phyloP scores from a whole-genome alignment of 1,139 yeast genomes.

The Petasospora fabianii region DNA sequence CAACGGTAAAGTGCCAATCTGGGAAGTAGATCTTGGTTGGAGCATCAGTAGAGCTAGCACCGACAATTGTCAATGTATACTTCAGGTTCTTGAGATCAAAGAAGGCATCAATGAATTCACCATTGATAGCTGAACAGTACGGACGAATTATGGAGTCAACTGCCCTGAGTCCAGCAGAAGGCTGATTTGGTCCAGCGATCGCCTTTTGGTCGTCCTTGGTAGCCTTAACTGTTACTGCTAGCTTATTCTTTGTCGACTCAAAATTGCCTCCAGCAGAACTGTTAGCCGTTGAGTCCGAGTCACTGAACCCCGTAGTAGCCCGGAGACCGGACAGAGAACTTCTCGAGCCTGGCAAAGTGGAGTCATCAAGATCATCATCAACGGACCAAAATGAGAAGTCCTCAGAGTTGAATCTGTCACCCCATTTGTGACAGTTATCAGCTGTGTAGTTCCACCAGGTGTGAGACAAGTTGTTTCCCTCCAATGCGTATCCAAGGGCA shows the following conservation, averaged over 20 bases:
- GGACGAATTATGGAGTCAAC: conserved; percentile 71
- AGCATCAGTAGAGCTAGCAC: conserved; percentile 15
- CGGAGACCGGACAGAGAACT: neutral
- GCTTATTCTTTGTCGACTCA: neutral
- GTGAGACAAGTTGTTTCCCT: conserved; percentile 64
- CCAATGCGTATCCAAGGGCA: conserved; percentile 76
- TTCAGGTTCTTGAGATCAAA: conserved; percentile 49
- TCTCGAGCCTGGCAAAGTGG: conserved; percentile 8
- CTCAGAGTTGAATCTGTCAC: conserved; percentile 91
- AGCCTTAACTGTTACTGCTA: neutral
- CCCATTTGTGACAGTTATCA: conserved; percentile 71
- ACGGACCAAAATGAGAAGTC: conserved; percentile 84
- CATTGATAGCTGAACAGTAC: conserved; percentile 57
- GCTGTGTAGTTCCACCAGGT: conserved; percentile 86
- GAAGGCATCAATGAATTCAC: conserved; percentile 45
- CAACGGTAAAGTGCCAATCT: conserved; percentile 57
- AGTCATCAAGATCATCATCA: conserved; percentile 43
- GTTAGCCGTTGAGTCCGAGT: no score
- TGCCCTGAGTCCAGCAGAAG: conserved; percentile 60
- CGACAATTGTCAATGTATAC: conserved; percentile 46
- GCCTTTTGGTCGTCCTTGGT: neutral
- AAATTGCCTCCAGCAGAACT: no score
- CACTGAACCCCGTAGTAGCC: no score
- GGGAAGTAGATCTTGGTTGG: conserved; percentile 71
- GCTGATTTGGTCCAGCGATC: neutral